phyloP scores from a whole-genome alignment of 306 rosid genomes.

The Fragaria nilgerrensis region DNA sequence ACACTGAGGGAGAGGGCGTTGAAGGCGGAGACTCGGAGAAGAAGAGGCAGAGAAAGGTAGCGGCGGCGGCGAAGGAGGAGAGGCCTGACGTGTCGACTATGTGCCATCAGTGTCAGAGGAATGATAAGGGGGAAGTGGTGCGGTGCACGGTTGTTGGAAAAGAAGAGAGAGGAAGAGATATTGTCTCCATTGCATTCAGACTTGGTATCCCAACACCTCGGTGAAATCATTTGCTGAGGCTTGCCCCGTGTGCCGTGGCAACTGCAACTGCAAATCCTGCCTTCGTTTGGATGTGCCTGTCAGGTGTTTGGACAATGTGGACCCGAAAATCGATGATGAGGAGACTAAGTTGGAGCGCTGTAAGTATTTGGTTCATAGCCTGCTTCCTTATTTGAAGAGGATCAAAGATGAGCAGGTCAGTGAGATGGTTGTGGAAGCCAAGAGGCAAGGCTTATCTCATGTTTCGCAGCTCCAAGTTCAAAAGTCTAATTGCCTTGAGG shows the following conservation, averaged over 20 bases:
- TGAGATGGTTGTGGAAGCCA: constrained; percentile 35
- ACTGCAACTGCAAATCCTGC: constrained; percentile 87
- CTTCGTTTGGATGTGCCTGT: constrained; percentile 41
- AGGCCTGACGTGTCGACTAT: constrained; percentile 29
- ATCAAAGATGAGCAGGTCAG: constrained; percentile 57
- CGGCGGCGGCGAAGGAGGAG: neutral
- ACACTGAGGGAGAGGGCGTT: neutral
- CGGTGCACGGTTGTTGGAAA: constrained; percentile 38
- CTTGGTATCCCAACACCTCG: constrained; percentile 67
- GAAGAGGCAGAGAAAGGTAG: neutral
- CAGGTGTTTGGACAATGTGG: constrained; percentile 26
- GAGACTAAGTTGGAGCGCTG: constrained; percentile 26
- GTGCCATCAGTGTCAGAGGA: constrained; percentile 96
- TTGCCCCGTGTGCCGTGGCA: constrained; percentile 74
- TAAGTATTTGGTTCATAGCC: constrained; percentile 44
- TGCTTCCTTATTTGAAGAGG: constrained; percentile 62
- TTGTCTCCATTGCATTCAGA: constrained; percentile 49
- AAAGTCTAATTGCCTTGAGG: constrained; percentile 3
- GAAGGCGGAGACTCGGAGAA: neutral
- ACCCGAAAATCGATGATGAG: neutral
- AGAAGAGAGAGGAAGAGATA: constrained; percentile 42
- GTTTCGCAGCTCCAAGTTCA: neutral
- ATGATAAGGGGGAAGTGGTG: constrained; percentile 71
- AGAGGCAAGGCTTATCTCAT: neutral
- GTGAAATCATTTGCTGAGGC: constrained; percentile 51